phyloP scores from a whole-genome alignment of 805 yeast species.

The Saccharomycopsis babjevae region DNA sequence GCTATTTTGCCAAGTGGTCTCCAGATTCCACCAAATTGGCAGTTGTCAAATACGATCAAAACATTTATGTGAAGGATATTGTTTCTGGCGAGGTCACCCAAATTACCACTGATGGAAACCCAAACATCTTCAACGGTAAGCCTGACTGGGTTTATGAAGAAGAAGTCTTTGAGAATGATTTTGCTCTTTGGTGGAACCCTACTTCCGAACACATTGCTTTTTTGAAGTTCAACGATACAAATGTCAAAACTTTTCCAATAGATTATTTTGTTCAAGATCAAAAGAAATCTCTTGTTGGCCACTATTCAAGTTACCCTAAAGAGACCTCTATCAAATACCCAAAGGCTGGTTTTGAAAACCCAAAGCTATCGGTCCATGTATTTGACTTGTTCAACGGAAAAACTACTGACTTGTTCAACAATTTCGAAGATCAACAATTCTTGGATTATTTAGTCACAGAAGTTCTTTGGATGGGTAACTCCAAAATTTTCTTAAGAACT shows the following conservation, averaged over 20 bases:
- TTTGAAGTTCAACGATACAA: constrained; percentile 48
- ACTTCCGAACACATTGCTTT: constrained; percentile 47
- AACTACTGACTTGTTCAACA: constrained; percentile 33
- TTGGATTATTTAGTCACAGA: constrained; percentile 50
- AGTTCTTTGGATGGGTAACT: constrained; percentile 57
- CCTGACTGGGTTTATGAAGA: constrained; percentile 86
- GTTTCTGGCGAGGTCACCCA: constrained; percentile 21
- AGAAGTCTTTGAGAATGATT: constrained; percentile 52
- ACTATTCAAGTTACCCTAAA: constrained; percentile 36
- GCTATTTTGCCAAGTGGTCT: constrained; percentile 51
- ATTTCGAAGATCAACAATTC: constrained; percentile 29
- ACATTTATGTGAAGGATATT: constrained; percentile 40
- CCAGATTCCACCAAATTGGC: constrained; percentile 61
- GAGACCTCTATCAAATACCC: constrained; percentile 49
- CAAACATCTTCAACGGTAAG: constrained; percentile 49
- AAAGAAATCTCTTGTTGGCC: constrained; percentile 19
- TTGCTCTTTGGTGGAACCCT: constrained; percentile 66
- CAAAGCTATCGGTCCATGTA: constrained; percentile 38
- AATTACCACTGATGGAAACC: constrained; percentile 44
- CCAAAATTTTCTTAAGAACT: constrained; percentile 41
- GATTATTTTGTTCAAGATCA: constrained; percentile 20
- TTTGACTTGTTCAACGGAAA: constrained; percentile 29
- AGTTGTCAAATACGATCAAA: constrained; percentile 52
- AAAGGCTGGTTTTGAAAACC: constrained; percentile 59
- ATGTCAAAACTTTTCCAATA: constrained; percentile 39